Base-by-base conservation (phyloP, 345 rosid species). In the Excoecaria agallocha region DNA sequence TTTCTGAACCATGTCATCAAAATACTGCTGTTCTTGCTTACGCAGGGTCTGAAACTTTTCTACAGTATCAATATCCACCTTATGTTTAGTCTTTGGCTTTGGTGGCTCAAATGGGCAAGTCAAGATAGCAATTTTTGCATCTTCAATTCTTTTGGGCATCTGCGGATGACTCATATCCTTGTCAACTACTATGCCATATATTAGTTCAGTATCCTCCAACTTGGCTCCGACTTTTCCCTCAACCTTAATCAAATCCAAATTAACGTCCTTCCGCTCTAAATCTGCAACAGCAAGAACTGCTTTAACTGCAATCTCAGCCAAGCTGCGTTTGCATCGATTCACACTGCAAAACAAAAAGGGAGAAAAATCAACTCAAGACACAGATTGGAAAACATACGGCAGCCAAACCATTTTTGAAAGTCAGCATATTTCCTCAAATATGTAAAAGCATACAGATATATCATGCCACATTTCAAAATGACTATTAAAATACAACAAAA, bases 61-160 rank as follows among this genome's bases (percentile, higher is more conserved):
- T 70, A 95, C 98, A 0, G 93, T 89, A 83, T 95, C 97, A 81
- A 95, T 91, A 71, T 95, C 99, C 80, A 95, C 96, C 97, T 95
- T 95, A 87, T 95, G 99, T 68, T 95, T 95, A 57, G 99, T 95
- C 85, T 95, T 93, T 3, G 98, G 98, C 89, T 95, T 94, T 1
- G 99, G 98, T 60, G 99, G 98, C 86, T 93, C 98, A 85, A 95
- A 93, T 55, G 99, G 93, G 81, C 98, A 95, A 19, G 99, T 95
- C 88, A 94, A 77, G 73, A 95, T 93, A 64, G 98, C 98, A 89
- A 95, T 95, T 80, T 89, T 94, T 1, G 97, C 98, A 84, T 95
- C 89, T 81, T 89, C 87, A 83, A 95, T 93, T 48, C 72, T 81
- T 85, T 96, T 93, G 6, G 98, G 98, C 99, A 91, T 96, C 85